Conservation (phyloP, 2,329 filamentous ascomycete genomes). For the Acrocalymma vagum region DNA sequence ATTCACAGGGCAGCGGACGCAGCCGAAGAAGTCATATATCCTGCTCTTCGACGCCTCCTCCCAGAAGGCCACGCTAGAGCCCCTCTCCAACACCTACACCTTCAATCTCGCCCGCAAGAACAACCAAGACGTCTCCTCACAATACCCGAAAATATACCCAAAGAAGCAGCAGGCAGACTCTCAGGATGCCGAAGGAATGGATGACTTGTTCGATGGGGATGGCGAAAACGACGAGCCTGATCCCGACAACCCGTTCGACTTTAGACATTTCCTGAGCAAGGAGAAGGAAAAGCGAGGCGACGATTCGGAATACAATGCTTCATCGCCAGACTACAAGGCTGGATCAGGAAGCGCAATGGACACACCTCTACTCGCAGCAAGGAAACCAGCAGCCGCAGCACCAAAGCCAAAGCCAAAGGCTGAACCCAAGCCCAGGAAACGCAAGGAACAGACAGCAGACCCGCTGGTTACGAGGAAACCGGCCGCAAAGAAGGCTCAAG, state of each 20-base stretch:
- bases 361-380: constrained; percentile 37
- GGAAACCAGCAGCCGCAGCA: constrained; percentile 21
- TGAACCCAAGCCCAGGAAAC: constrained; percentile 34
- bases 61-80: constrained; percentile 83
- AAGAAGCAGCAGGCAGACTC: constrained; percentile 34
- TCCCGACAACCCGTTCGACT: constrained; percentile 58
- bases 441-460: constrained; percentile 33
- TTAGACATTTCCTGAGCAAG: constrained; percentile 54
- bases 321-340: constrained; percentile 38
- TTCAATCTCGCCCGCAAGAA: constrained; percentile 84
- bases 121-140: constrained; percentile 68
- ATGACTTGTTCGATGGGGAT: constrained; percentile 39
- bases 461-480: constrained; percentile 24
- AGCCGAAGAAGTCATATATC: constrained; percentile 49
- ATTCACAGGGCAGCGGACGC: constrained; percentile 49
- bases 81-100: constrained; percentile 80
- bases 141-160: constrained; percentile 71
- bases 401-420: constrained; percentile 18
- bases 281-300: constrained; percentile 41
- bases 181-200: constrained; percentile 31
- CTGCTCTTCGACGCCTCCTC: constrained; percentile 79
- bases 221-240: constrained; percentile 48
- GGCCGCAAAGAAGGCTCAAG: constrained; percentile 29
- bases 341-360: constrained; percentile 38
- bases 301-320: constrained; percentile 37